A percentile compares a stretch with the other conserved stretches of the same genome.
Evolutionary conservation across 2,329 filamentous ascomycete genomes (phyloP).

Genomic region (Monilinia fructigena): DNA sequence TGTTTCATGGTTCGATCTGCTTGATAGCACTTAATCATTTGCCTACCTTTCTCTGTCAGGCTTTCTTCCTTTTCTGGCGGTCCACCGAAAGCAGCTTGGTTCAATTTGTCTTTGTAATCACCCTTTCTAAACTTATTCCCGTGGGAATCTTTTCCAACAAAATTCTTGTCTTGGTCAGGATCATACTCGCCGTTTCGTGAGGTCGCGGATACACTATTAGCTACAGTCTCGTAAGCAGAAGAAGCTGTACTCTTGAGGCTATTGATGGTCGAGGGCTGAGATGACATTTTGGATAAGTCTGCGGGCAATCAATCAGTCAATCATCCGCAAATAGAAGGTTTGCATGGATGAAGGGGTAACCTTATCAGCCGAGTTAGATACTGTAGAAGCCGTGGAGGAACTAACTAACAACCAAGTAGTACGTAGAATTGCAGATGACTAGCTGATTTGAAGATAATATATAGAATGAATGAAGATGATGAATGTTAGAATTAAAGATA

Average conservation of each 20-base stretch:
- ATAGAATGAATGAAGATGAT: neutral
- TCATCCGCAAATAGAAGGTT: no score
- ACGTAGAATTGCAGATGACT: neutral
- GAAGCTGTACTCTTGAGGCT: constrained; percentile 28
- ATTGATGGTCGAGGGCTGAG: constrained; percentile 33
- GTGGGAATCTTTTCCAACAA: constrained; percentile 29
- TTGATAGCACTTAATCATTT: neutral
- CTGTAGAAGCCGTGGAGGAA: neutral
- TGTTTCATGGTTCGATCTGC: neutral
- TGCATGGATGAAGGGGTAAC: neutral
- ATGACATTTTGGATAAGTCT: constrained; percentile 29
- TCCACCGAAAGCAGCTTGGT: constrained; percentile 30
- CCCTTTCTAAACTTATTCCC: constrained; percentile 32
- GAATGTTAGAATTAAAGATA: neutral
- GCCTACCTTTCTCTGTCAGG: constrained; percentile 32
- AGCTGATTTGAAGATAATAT: neutral
- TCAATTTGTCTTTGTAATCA: constrained; percentile 34
- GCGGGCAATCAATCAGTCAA: neutral
- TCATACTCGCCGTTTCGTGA: constrained; percentile 24
- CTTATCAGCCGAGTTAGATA: neutral
- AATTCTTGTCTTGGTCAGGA: constrained; percentile 24
- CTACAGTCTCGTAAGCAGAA: constrained; percentile 25
- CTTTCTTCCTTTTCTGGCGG: constrained; percentile 22
- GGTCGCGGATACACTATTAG: constrained; percentile 20
- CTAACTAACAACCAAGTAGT: neutral